Evolutionary conservation across 2,329 filamentous ascomycete genomes (phyloP).

Genomic region (Exserohilum rostratum): DNA sequence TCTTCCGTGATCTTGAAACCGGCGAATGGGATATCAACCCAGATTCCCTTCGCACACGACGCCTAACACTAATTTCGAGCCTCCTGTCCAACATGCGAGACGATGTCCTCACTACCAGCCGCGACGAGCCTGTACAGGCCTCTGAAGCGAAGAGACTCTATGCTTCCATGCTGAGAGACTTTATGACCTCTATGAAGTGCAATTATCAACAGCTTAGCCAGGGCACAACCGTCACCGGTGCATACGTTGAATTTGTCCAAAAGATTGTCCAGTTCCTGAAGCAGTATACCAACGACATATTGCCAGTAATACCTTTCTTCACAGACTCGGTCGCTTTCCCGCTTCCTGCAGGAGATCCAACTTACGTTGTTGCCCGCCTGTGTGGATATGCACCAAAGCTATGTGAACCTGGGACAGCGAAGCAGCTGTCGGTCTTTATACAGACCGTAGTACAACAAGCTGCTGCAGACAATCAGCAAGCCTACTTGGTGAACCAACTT

Average conservation of each 20-base stretch:
- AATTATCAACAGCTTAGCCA: conserved; percentile 63
- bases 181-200: conserved; percentile 66
- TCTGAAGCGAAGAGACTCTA: conserved; percentile 55
- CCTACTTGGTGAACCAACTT: conserved; percentile 62
- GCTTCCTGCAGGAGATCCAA: conserved; percentile 64
- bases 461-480: conserved; percentile 62
- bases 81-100: conserved; percentile 66
- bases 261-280: conserved; percentile 64
- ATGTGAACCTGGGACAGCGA: conserved; percentile 55
- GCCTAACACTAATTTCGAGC: conserved; percentile 61
- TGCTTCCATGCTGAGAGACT: conserved; percentile 56
- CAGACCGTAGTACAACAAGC: conserved; percentile 65
- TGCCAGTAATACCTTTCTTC: conserved; percentile 64
- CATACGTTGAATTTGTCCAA: conserved; percentile 68
- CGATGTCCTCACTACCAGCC: conserved; percentile 47
- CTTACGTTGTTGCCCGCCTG: conserved; percentile 66
- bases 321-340: conserved; percentile 66
- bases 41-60: conserved; percentile 60
- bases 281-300: conserved; percentile 65
- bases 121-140: conserved; percentile 37
- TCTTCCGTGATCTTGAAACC: conserved; percentile 50
- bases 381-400: conserved; percentile 65
- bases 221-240: conserved; percentile 51
- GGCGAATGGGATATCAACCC: conserved; percentile 56
- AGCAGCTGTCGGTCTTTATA: conserved; percentile 63